Base-by-base conservation (phyloP, 495 filamentous ascomycete species). In the Aspergillus olivimuriae region DNA sequence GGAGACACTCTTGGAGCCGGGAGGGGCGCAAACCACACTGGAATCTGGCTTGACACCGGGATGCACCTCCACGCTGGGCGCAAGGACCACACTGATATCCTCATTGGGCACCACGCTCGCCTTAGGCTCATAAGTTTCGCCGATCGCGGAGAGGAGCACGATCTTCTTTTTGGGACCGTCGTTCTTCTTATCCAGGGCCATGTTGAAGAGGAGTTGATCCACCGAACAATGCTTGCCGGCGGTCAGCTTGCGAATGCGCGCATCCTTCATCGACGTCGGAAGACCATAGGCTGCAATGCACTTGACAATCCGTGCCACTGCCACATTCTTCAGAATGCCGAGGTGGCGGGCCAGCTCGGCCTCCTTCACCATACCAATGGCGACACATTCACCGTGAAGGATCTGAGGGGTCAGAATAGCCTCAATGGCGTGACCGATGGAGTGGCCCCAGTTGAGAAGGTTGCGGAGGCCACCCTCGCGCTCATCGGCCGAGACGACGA, bases 121-220 rank as follows among this genome's bases (percentile, higher is more conserved):
- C 63, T 83, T 83, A 35, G 76, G 85, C 63, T 97, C 92, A 50
- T 89, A 66, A 9, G 89, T 89, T 51, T 80, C 78, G 41, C 92
- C 92, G 65, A 99, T 94, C 9, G 84, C 84, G 0, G 89, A 88
- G 16, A 99, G 78, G 5, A 99, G 77, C n/a, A 95, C 92, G 42
- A 98, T 83, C 67, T 94, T 95, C 74, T 97, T 98, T 64, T 94
- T 91, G 24, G 76, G 78, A 1, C 92, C 92, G 23, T 95, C 84
- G 43, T 98, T 98, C 77, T 98, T 98, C 78, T 98, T 98, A 68
- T 98, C 92, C 30, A 97, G 81, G 2, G 82, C 89, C 92, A 98
- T 98, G 60, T 94, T 91, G 45, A 81, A 75, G 34, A 98, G 70
- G 44, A 97, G 62, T 34, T 84, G 78, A 48, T 97, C 88, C 9